Evolutionary conservation across 2,329 filamentous ascomycete genomes (phyloP), one percentile per base, ranked within the genome.

Genomic region (Sclerotinia minor): DNA sequence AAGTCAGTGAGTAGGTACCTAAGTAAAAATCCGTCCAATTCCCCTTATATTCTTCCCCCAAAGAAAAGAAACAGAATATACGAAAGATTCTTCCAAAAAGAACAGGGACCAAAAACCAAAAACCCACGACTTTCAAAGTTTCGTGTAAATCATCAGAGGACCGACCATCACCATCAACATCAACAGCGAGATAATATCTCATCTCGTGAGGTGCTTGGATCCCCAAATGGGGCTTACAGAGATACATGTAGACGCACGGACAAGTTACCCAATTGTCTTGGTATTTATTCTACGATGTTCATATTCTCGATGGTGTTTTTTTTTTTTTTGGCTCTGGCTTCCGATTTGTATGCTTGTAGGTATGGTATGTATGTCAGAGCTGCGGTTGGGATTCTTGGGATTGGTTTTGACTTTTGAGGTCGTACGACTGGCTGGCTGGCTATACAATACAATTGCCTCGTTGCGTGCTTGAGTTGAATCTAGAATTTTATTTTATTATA

Each of bases 271-370:
- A 17, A 38, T 0, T 38, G 21, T 38, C 53, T 55, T 55, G 53
- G 53, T 24, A 55, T 38, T 38, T 24, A 55, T 38, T 38, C 21
- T n/a, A 38, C 32, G 21, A 38, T 24, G 38, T 55, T 38, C 47
- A 38, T 24, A 55, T 55, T 38, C 47, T 38, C 53, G 29, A 54
- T 19, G 29, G 29, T 35, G 21, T 54, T 54, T n/a, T n/a, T n/a
- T n/a, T n/a, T n/a, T n/a, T n/a, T n/a, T n/a, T 32, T 3, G 11
- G 3, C 15, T 8, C 17, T 32, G 5, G 5, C 21, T 55, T 55
- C 53, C 53, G 53, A 55, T 53, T 19, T 53, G 29, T 54, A 35
- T 35, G 29, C n/a, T n/a, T n/a, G n/a, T n/a, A n/a, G n/a, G n/a
- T n/a, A n/a, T n/a, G n/a, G n/a, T 53, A 29, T 53, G 29, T 54